Evolutionary conservation across 768 basidiomycete genomes (phyloP), one percentile per base, ranked within the genome.

Genomic region (Suillus decipiens): DNA sequence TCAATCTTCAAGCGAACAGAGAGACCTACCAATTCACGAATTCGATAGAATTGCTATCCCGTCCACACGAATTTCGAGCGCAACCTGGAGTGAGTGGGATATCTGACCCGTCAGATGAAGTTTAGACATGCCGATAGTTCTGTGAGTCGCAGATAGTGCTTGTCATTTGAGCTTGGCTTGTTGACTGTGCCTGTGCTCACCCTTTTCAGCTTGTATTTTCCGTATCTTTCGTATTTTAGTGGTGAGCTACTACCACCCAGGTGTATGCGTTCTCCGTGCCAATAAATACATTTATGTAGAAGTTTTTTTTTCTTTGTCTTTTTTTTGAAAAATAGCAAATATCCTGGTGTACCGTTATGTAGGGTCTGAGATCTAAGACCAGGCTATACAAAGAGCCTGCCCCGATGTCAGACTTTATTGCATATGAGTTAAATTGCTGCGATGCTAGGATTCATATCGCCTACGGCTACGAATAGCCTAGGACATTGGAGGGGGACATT

Each of bases 381-480:
- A 10, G 47, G 1, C 22, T 24, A 28, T 28, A 48, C 7, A 3
- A 8, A 24, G 14, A 48, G 47, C 48, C 2, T 28, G 28, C 15
- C 48, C 22, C 11, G 2, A n/a, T 22, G 22, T 22, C n/a, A 12
- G 14, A 48, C 22, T 24, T 3, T 12, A 6, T 24, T 48, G 47
- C 24, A 24, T 12, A n/a, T 24, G 75, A 62, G 51, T 84, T 74
- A 19, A 83, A 77, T 8, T 84, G 69, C 3, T 66, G 42, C 19
- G 62, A 71, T 72, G 51, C 66, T 42, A 37, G 65, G 63, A 62
- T 74, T 65, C 66, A 75, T 24, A 15, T 67, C 74, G 67, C 87
- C 85, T 22, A 86, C 82, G 2, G 89, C 85, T 31, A 76, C 79
- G 61, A 91, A 77, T 66, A 90, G 76, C 19, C 42, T n/a, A 43